These are phyloP conservation scores for Musa beccarii DNA, from an alignment of 176 grass and related monocot genomes.

Conservation along the genomic window DNA sequence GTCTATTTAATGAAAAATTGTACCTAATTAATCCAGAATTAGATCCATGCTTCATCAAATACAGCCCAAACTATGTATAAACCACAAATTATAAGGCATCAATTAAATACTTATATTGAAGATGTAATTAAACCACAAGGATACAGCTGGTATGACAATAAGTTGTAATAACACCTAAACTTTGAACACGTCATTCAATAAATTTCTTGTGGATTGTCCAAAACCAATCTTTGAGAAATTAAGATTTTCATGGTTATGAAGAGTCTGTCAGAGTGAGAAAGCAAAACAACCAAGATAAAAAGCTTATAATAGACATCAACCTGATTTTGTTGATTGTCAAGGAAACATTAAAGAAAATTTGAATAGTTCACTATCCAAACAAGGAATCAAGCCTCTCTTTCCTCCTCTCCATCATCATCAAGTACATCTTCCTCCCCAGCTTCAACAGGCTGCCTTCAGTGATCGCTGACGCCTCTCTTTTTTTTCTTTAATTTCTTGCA, in stretches of 20 bases:
- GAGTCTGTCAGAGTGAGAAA: too few relatives aligned
- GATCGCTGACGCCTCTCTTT: conserved; percentile 64
- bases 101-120: too few relatives aligned
- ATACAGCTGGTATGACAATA: too few relatives aligned
- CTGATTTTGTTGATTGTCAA: neutral
- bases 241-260: too few relatives aligned
- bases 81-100: too few relatives aligned
- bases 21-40: neutral
- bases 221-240: too few relatives aligned
- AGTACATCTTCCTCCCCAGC: conserved; percentile 56
- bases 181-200: too few relatives aligned
- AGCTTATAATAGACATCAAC: neutral
- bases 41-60: neutral
- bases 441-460: conserved; percentile 57
- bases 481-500: conserved; percentile 82
- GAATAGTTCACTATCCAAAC: neutral
- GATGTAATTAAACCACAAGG: too few relatives aligned
- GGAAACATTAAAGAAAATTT: neutral
- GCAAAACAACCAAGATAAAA: neutral
- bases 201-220: too few relatives aligned
- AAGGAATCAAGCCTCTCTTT: conserved; percentile 50
- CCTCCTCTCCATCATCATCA: conserved; percentile 87
- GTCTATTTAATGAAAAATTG: neutral
- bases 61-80: neutral
- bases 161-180: too few relatives aligned